Evolutionary conservation across 306 rosid species (phyloP).

Genomic region (Cicer chorassanicum): DNA sequence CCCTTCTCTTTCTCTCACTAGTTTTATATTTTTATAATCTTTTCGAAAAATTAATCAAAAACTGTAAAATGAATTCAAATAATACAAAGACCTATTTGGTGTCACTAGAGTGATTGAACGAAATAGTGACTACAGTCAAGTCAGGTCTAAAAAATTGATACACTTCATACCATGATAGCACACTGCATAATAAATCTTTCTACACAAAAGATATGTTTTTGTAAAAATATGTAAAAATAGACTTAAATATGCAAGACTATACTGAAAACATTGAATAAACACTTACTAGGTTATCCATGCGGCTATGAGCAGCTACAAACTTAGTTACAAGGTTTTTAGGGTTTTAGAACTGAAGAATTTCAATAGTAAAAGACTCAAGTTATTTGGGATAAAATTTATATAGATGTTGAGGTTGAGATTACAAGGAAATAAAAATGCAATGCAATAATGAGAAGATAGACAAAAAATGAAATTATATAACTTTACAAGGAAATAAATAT

Average conservation of each 20-base stretch:
- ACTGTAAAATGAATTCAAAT: too few species aligned
- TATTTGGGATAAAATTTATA: neutral
- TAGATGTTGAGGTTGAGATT: neutral
- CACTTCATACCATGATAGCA: neutral
- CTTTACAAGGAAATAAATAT: neutral
- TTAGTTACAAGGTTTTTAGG: neutral
- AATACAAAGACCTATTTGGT: neutral
- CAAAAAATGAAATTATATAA: neutral
- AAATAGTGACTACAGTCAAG: neutral
- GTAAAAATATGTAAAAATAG: neutral
- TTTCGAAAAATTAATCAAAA: neutral
- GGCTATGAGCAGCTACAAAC: neutral
- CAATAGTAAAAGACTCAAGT: neutral
- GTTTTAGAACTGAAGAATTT: neutral
- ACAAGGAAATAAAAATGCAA: neutral
- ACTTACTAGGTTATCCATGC: constrained; percentile 14
- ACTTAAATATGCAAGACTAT: neutral
- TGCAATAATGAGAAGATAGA: neutral
- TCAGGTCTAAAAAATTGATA: neutral
- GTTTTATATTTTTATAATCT: too few species aligned
- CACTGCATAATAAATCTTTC: too few species aligned
- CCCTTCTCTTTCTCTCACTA: neutral
- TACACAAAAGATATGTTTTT: neutral
- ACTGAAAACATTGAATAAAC: neutral
- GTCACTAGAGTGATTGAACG: neutral